Percentiles rank a stretch among this genome's conserved stretches.
These are phyloP conservation scores for Nicotiana obtusifolia DNA, from an alignment of 257 asterid genomes.

Conservation along the genomic window DNA sequence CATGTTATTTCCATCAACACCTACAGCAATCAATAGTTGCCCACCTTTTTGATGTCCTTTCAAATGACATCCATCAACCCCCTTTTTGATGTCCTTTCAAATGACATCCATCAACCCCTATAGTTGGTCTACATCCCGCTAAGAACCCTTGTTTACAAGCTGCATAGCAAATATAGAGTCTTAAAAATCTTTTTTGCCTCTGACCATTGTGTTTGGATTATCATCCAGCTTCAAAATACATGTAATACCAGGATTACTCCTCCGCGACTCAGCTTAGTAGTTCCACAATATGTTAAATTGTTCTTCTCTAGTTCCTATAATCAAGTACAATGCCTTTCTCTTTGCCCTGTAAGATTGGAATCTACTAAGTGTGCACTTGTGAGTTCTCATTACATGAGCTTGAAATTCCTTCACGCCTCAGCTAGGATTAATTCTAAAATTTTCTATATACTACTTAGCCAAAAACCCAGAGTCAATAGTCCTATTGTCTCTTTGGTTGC, in stretches of 20 bases:
- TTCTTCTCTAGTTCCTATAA: background rate
- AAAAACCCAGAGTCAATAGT: background rate
- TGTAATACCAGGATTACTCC: background rate
- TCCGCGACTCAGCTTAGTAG: background rate
- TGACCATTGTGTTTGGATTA: background rate
- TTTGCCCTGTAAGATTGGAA: background rate
- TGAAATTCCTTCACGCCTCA: background rate
- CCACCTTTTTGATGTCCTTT: too few species aligned
- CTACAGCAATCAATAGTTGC: too few species aligned
- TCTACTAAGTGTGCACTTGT: background rate
- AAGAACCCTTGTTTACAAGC: too few species aligned
- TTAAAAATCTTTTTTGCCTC: too few species aligned
- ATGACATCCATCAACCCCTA: too few species aligned
- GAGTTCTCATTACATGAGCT: background rate
- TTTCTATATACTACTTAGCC: background rate
- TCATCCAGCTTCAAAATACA: background rate
- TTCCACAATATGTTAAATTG: background rate
- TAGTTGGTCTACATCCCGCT: too few species aligned
- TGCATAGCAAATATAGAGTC: too few species aligned
- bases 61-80: too few species aligned
- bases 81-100: too few species aligned
- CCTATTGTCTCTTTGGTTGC: background rate
- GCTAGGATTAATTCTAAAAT: background rate
- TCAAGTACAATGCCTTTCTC: background rate
- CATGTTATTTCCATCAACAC: too few species aligned